Percentiles rank a stretch among this genome's conserved stretches.
Conservation (phyloP, 169 alveolate genomes). For the Ichthyophthirius multifiliis region DNA sequence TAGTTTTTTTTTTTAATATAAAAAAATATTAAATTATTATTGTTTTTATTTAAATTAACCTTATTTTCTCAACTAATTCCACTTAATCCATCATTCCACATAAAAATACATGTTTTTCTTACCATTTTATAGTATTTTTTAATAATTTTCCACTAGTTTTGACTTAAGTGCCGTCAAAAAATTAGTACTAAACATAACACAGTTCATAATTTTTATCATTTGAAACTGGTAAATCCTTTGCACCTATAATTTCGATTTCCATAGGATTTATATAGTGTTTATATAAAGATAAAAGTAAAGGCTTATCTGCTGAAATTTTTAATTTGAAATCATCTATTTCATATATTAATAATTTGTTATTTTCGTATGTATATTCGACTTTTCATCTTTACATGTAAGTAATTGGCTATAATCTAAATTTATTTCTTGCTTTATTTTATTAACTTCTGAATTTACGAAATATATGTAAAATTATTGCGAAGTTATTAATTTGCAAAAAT, state of each 20-base stretch:
- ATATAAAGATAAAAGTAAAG: conserved; percentile 40
- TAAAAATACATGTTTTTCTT: conserved; percentile 57
- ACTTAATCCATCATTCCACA: conserved; percentile 50
- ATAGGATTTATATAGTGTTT: conserved; percentile 63
- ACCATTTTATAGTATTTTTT: conserved; percentile 46
- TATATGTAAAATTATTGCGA: conserved; percentile 15
- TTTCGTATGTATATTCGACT: neutral
- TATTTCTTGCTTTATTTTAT: conserved; percentile 31
- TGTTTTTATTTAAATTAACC: neutral
- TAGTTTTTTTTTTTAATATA: neutral
- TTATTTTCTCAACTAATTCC: conserved; percentile 22
- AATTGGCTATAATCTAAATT: conserved; percentile 27
- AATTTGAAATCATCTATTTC: conserved; percentile 55
- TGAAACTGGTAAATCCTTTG: conserved; percentile 60
- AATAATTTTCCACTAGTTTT: conserved; percentile 44
- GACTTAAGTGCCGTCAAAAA: conserved; percentile 41
- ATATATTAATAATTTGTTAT: conserved; percentile 34
- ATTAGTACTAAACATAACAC: conserved; percentile 42
- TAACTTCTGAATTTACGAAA: conserved; percentile 40
- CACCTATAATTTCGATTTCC: conserved; percentile 49
- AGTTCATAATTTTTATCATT: conserved; percentile 60
- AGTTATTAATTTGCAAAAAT: conserved; percentile 22
- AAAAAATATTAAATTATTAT: neutral
- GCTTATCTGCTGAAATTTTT: conserved; percentile 37
- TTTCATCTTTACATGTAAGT: neutral